phyloP scores from a whole-genome alignment of 257 asterid genomes.

The Eucommia ulmoides region DNA sequence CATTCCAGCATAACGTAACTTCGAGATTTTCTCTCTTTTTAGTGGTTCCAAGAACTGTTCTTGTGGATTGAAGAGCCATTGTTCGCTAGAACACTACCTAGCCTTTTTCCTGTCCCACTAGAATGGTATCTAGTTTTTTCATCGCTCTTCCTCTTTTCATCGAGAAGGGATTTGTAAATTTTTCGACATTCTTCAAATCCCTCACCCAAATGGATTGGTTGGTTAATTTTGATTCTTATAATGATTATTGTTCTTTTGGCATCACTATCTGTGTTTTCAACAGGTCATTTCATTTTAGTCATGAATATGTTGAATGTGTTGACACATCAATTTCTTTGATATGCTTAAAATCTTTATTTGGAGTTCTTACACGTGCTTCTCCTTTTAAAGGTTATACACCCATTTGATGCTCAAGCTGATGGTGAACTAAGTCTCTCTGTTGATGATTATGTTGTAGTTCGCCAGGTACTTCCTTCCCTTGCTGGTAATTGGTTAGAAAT shows the following conservation, averaged over 20 bases:
- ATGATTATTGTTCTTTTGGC: background rate
- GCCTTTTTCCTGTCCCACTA: too few species aligned
- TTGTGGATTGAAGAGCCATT: too few species aligned
- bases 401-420: constrained; percentile 84
- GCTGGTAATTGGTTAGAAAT: background rate
- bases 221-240: background rate
- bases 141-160: background rate
- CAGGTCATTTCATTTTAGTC: too few species aligned
- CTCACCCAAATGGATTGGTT: background rate
- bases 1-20: too few species aligned
- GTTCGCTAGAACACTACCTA: too few species aligned
- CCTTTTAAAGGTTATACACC: constrained; percentile 47
- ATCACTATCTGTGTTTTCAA: background rate
- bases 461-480: constrained; percentile 43
- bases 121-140: background rate
- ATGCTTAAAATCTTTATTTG: too few species aligned
- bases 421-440: constrained; percentile 71
- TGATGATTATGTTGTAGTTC: constrained; percentile 64
- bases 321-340: too few species aligned
- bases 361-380: background rate
- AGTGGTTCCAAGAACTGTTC: too few species aligned
- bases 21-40: too few species aligned
- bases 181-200: too few species aligned
- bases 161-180: background rate
- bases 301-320: too few species aligned